Evolutionary conservation across 192 early-diverging fungal genomes (phyloP).

Genomic region (Oehlia diaphana): DNA sequence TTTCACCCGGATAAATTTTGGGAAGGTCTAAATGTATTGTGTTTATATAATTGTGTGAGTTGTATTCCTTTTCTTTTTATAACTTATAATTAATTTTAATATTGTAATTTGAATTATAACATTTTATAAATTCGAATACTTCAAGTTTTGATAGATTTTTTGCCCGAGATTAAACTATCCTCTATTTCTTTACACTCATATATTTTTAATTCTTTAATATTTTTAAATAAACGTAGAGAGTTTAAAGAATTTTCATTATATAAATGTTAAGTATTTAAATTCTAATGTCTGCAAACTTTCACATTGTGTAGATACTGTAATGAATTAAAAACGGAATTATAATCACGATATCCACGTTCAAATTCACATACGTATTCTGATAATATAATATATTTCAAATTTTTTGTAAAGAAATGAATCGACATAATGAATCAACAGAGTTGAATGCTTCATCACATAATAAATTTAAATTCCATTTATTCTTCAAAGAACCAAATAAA

Average conservation of each 20-base stretch:
- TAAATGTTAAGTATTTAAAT: neutral
- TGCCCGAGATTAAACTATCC: neutral
- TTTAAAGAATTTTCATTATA: neutral
- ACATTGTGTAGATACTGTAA: neutral
- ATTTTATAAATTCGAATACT: neutral
- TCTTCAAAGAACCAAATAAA: neutral
- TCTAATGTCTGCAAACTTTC: neutral
- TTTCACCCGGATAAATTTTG: too few relatives aligned
- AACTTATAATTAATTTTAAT: too few relatives aligned
- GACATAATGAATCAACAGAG: neutral
- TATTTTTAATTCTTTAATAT: neutral
- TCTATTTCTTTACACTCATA: neutral
- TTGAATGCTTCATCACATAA: neutral
- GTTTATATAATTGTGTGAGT: too few relatives aligned
- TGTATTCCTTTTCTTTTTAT: too few relatives aligned
- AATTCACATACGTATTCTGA: neutral
- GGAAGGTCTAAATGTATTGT: too few relatives aligned
- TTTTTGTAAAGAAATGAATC: neutral
- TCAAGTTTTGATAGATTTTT: neutral
- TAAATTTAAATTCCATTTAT: neutral
- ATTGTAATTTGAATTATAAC: neutral
- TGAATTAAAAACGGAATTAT: neutral
- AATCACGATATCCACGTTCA: neutral
- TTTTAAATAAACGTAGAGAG: neutral
- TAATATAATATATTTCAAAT: neutral